phyloP scores from a whole-genome alignment of 2,329 filamentous ascomycete species.

The Claviceps sp. region DNA sequence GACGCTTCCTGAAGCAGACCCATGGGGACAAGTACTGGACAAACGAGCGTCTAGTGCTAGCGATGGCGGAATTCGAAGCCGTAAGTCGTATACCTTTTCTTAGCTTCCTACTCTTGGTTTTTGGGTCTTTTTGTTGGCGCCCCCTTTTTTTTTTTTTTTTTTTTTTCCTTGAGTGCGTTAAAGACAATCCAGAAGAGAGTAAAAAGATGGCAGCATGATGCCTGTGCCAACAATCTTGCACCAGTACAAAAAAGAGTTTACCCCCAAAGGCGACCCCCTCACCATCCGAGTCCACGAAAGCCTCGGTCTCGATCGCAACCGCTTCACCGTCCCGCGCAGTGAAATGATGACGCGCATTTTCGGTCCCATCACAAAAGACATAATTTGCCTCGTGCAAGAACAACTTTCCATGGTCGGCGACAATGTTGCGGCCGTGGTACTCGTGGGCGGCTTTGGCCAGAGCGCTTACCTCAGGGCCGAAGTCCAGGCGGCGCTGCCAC shows the following conservation, averaged over 20 bases:
- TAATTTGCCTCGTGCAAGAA: conserved; percentile 28
- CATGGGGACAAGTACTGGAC: conserved; percentile 30
- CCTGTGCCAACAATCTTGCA: not conserved
- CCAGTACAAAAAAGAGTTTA: conserved; percentile 26
- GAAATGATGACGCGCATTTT: conserved; percentile 48
- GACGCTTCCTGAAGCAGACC: conserved; percentile 27
- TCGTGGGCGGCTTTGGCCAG: conserved; percentile 36
- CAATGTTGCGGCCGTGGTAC: conserved; percentile 25
- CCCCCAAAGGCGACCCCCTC: conserved; percentile 21
- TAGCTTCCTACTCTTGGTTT: too few species aligned
- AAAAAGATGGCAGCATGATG: too few species aligned
- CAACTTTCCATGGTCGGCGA: conserved; percentile 23
- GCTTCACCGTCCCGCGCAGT: conserved; percentile 31
- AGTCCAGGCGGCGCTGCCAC: conserved; percentile 22
- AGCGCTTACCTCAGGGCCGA: conserved; percentile 30
- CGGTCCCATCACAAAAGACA: conserved; percentile 27
- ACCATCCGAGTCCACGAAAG: conserved; percentile 21
- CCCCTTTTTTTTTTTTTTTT: too few species aligned
- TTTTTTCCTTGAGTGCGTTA: too few species aligned
- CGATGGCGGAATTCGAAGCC: conserved; percentile 29
- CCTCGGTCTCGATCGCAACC: conserved; percentile 19
- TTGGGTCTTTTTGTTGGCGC: too few species aligned
- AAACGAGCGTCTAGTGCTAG: conserved; percentile 25
- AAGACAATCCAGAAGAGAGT: too few species aligned
- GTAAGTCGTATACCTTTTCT: conserved; percentile 12